Conservation (phyloP, 306 rosid genomes). For the Rosa chinensis region DNA sequence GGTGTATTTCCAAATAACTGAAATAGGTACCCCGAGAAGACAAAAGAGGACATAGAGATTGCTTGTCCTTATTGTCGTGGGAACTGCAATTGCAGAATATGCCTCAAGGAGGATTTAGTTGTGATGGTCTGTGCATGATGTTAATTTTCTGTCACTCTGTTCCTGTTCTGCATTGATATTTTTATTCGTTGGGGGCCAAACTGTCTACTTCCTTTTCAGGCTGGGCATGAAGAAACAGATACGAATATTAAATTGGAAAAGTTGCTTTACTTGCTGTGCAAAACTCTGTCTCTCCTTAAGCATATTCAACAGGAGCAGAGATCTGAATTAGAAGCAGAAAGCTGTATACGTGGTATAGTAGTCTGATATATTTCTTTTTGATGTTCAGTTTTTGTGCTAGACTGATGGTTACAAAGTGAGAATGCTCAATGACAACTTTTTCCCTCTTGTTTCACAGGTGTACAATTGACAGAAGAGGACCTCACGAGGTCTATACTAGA, state of each 20-base stretch:
- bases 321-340: constrained; percentile 50
- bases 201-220: constrained; percentile 34
- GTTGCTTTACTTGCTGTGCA: constrained; percentile 51
- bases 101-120: constrained; percentile 51
- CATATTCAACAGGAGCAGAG: constrained; percentile 56
- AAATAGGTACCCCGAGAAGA: constrained; percentile 56
- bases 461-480: constrained; percentile 44
- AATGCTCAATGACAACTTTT: constrained; percentile 15
- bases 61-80: constrained; percentile 58
- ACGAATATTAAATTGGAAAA: constrained; percentile 40
- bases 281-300: constrained; percentile 56
- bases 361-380: constrained; percentile 22
- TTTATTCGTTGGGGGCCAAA: background rate
- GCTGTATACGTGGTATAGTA: constrained; percentile 42
- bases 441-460: constrained; percentile 38
- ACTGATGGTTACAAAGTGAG: constrained; percentile 15
- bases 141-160: constrained; percentile 20
- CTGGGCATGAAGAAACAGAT: constrained; percentile 44
- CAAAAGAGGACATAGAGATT: constrained; percentile 45
- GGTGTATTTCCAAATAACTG: constrained; percentile 20
- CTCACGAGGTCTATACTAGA: constrained; percentile 44
- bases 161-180: constrained; percentile 7
- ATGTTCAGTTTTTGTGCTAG: constrained; percentile 21
- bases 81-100: constrained; percentile 62
- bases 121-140: constrained; percentile 35